Evolutionary conservation across 2,329 filamentous ascomycete species (phyloP), one percentile per base, ranked within the genome.

Genomic region (Coniochaeta sp.): DNA sequence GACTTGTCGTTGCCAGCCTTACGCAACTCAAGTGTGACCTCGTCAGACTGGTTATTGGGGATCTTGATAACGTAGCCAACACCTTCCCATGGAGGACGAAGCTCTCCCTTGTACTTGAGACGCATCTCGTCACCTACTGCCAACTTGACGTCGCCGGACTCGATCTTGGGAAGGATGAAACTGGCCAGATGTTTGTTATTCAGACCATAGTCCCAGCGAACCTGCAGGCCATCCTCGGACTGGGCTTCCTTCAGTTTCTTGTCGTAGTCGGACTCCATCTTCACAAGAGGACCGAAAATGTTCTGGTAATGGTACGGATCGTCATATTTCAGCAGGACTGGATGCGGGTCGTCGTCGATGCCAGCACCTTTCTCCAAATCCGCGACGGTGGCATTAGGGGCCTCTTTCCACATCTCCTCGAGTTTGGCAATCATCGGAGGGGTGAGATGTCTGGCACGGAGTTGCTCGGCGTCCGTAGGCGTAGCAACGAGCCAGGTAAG

Each of bases 41-140:
- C 93, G 69, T 99, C 95, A 16, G 93, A 97, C 77, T 96, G 92
- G 75, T 98, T 98, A 81, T 99, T 98, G 24, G 95, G 96, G 62
- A 99, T 98, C 78, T 99, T 99, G 78, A 98, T 93, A 63, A 99
- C 95, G 74, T 99, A 99, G 65, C 95, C 95, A 36, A 99, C 95
- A 40, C 95, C 95, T 73, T 99, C 95, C 95, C 95, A 99, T 62
- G 91, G 86, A 16, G 90, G 84, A 47, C 93, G 90, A 57, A 99
- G 81, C 74, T 98, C 95, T 66, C 96, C 95, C 66, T 91, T 96
- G 77, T 99, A 99, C 67, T 95, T 91, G 64, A 99, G 81, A 50
- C 95, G 89, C 95, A 99, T 99, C 74, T 99, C 95, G 70, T 99
- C 95, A 63, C 95, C 95, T 22, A 99, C 95, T 2, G 95, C 95